phyloP scores from a whole-genome alignment of 2,329 filamentous ascomycete species.

The Aureobasidium sp. region DNA sequence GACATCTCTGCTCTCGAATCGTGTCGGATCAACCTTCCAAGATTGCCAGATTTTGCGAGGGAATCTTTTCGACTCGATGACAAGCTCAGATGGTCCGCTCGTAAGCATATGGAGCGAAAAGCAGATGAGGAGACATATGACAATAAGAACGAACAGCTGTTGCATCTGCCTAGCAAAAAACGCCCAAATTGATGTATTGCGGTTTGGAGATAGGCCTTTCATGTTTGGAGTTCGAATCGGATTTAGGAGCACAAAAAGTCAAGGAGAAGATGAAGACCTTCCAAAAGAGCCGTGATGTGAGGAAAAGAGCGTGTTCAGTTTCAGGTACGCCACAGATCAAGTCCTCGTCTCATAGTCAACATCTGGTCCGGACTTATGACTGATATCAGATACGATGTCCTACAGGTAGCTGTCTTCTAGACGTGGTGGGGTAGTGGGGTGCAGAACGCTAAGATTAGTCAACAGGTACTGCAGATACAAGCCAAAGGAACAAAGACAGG shows the following conservation, averaged over 20 bases:
- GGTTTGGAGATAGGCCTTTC: background rate
- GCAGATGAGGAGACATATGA: background rate
- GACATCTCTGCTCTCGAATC: constrained; percentile 57
- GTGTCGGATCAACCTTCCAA: constrained; percentile 62
- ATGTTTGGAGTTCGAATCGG: background rate
- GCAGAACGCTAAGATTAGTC: background rate
- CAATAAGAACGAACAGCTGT: background rate
- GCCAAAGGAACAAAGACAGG: background rate
- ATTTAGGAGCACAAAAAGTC: background rate
- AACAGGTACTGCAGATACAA: background rate
- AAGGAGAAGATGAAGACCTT: background rate
- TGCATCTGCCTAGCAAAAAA: background rate
- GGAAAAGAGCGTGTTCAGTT: background rate
- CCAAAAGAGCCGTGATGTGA: background rate
- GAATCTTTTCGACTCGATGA: constrained; percentile 31
- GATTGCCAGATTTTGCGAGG: constrained; percentile 69
- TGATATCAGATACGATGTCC: background rate
- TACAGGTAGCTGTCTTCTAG: background rate
- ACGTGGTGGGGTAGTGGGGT: background rate
- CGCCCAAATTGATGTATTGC: background rate
- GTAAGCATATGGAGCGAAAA: background rate
- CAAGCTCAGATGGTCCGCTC: background rate
- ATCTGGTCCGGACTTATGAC: background rate
- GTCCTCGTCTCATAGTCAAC: background rate
- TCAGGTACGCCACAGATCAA: background rate